A percentile compares a stretch with the other conserved stretches of the same genome.
phyloP scores from a whole-genome alignment of 1,139 yeast species.

The Citeromyces siamensis region DNA sequence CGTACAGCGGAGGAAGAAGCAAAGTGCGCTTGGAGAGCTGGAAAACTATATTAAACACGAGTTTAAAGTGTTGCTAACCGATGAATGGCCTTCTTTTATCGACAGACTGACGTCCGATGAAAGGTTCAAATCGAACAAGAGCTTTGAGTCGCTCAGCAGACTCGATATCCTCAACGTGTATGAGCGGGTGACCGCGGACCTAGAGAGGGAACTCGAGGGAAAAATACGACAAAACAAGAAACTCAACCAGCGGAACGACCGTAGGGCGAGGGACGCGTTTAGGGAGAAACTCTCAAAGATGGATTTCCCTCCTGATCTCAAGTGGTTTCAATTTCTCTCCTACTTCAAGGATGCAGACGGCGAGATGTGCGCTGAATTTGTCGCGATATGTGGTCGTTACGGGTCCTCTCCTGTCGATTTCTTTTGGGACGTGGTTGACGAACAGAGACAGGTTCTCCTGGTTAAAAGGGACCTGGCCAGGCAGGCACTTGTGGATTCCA shows the following conservation, averaged over 20 bases:
- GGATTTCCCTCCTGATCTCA: slow-evolving; percentile 39
- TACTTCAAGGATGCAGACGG: slow-evolving; percentile 34
- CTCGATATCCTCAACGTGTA: slow-evolving; percentile 50
- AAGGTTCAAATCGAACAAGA: slow-evolving; percentile 46
- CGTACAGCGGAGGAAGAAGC: slow-evolving; percentile 19
- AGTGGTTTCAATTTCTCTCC: slow-evolving; percentile 46
- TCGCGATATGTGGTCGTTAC: slow-evolving; percentile 55
- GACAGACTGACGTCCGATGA: slow-evolving; percentile 28
- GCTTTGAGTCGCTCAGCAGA: slow-evolving; percentile 36
- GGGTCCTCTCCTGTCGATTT: slow-evolving; percentile 77
- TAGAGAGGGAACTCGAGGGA: slow-evolving; percentile 23
- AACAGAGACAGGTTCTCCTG: slow-evolving; percentile 39
- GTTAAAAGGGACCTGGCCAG: slow-evolving; percentile 50
- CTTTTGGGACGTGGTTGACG: slow-evolving; percentile 67
- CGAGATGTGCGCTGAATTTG: slow-evolving; percentile 27
- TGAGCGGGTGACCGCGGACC: slow-evolving; percentile 31
- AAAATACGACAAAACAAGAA: slow-evolving; percentile 24
- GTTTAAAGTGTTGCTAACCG: slow-evolving; percentile 18
- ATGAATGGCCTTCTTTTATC: slow-evolving; percentile 34
- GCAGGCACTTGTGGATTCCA: slow-evolving; percentile 30
- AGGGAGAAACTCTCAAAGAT: slow-evolving; percentile 27
- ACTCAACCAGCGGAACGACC: slow-evolving; percentile 39
- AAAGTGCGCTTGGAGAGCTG: slow-evolving; percentile 40
- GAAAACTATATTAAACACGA: slow-evolving; percentile 25
- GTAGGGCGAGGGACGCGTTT: slow-evolving; percentile 54